A percentile compares a stretch with the other conserved stretches of the same genome.
Conservation (phyloP, 1,139 yeast species). For the Candida pseudoviswanathii region DNA sequence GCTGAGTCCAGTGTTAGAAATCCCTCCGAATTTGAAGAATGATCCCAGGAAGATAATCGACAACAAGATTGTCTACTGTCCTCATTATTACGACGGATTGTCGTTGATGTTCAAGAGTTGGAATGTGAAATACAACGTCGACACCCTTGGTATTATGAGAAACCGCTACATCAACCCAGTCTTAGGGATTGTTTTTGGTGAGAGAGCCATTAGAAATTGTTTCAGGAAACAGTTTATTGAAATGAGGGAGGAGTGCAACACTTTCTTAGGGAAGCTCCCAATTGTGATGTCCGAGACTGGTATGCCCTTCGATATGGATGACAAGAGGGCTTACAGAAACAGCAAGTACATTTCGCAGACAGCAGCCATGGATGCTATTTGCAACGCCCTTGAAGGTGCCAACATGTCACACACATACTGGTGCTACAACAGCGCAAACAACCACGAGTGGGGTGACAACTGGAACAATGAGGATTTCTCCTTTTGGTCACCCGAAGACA, state of each 20-base stretch:
- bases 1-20: conserved; percentile 82
- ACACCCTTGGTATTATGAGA: conserved; percentile 87
- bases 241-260: conserved; percentile 63
- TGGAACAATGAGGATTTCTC: conserved; percentile 96
- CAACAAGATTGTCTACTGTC: conserved; percentile 68
- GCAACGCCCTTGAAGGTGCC: conserved; percentile 74
- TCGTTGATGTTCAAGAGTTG: conserved; percentile 87
- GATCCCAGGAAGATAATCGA: conserved; percentile 57
- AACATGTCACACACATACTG: conserved; percentile 77
- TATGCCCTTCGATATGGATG: conserved; percentile 94
- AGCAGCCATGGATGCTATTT: conserved; percentile 80
- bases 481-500: conserved; percentile 76
- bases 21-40: conserved; percentile 69
- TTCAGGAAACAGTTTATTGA: conserved; percentile 65
- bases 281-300: conserved; percentile 92
- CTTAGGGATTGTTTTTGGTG: conserved; percentile 80
- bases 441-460: conserved; percentile 82
- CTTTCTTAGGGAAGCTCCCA: conserved; percentile 65
- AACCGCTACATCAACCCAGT: conserved; percentile 74
- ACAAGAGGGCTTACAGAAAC: conserved; percentile 61
- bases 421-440: conserved; percentile 76
- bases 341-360: conserved; percentile 76
- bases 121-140: conserved; percentile 78
- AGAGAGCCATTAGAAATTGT: conserved; percentile 71
- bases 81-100: conserved; percentile 93